Percentiles rank a stretch among this genome's conserved stretches.
phyloP scores from a whole-genome alignment of 345 rosid genomes.

The Linum trigynum region DNA sequence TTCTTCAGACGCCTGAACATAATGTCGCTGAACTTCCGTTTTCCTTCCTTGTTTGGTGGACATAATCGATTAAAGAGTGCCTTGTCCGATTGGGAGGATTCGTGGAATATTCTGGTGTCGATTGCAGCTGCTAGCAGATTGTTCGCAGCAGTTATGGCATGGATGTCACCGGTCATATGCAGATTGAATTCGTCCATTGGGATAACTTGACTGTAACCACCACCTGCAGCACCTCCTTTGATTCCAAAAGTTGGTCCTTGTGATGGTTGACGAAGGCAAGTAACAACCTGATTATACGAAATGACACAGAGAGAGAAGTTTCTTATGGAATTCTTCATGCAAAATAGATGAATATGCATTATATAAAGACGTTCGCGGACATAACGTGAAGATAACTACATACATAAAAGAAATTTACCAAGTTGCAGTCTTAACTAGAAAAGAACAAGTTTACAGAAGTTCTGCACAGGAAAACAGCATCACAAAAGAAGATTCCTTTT shows the following conservation, averaged over 20 bases:
- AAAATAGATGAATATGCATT: too few species aligned
- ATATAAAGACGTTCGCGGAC: too few species aligned
- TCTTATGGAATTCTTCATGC: too few species aligned
- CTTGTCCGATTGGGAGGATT: constrained; percentile 81
- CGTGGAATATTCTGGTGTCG: constrained; percentile 91
- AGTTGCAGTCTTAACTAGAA: too few species aligned
- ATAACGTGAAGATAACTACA: too few species aligned
- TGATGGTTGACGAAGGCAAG: constrained; percentile 96
- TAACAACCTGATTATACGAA: constrained; percentile 49
- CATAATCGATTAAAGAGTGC: constrained; percentile 85
- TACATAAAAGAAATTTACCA: too few species aligned
- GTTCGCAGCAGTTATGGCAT: constrained; percentile 96
- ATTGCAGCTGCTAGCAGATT: constrained; percentile 97
- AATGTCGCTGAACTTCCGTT: constrained; percentile 60
- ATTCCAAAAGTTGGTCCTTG: constrained; percentile 99
- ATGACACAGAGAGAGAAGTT: constrained; percentile 8
- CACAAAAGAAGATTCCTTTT: too few species aligned
- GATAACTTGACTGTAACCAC: constrained; percentile 95
- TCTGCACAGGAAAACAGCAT: too few species aligned
- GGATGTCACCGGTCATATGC: constrained; percentile 94
- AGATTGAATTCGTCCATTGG: constrained; percentile 99
- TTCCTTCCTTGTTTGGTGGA: constrained; percentile 80
- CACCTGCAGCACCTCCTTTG: constrained; percentile 99
- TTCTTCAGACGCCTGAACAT: constrained; percentile 81
- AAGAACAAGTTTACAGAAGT: too few species aligned